Conservation (phyloP, 805 yeast genomes). For the Starmerella bombicola region DNA sequence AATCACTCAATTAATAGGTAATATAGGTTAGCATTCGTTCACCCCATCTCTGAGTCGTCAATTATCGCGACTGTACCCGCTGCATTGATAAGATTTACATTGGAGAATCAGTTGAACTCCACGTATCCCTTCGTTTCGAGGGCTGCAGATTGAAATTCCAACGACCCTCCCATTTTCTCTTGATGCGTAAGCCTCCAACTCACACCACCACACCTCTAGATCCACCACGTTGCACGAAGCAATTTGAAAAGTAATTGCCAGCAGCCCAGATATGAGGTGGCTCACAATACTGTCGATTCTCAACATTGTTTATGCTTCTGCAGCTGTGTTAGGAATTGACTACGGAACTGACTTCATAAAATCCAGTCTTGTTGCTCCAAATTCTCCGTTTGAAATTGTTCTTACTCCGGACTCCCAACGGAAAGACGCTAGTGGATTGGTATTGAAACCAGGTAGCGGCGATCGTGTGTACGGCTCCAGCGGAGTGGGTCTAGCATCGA, state of each 20-base stretch:
- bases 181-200: too few species aligned
- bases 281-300: constrained; percentile 10
- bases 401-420: constrained; percentile 84
- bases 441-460: constrained; percentile 35
- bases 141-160: background rate
- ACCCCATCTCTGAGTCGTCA: too few species aligned
- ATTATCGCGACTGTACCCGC: too few species aligned
- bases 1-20: too few species aligned
- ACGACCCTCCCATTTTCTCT: too few species aligned
- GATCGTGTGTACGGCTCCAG: constrained; percentile 65
- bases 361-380: constrained; percentile 82
- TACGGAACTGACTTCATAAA: constrained; percentile 79
- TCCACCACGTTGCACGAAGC: too few species aligned
- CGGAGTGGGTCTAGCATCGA: constrained; percentile 54
- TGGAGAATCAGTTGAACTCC: too few species aligned
- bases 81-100: too few species aligned
- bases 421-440: constrained; percentile 72
- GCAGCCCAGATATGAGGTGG: constrained; percentile 17
- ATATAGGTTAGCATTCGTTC: too few species aligned
- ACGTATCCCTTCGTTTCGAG: too few species aligned
- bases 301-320: constrained; percentile 22
- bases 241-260: too few species aligned
- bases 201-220: too few species aligned
- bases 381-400: constrained; percentile 74
- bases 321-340: constrained; percentile 78